These are phyloP conservation scores for Exophiala viscosa DNA, from an alignment of 2,329 filamentous ascomycete species.

Conservation along the genomic window DNA sequence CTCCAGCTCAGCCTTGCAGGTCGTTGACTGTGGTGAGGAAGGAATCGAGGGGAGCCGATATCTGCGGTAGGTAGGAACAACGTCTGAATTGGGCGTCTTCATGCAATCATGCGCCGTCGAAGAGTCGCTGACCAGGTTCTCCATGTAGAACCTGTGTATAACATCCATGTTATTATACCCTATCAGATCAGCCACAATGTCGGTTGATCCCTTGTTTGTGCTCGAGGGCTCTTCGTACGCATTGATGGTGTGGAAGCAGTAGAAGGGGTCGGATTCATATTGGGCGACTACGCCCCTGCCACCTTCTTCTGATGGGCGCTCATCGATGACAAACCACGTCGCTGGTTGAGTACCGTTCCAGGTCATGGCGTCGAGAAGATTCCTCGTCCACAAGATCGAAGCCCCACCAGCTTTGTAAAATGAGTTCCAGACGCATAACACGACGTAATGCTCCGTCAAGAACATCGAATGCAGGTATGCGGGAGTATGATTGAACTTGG, in stretches of 20 bases:
- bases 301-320: conserved; percentile 40
- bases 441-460: conserved; percentile 64
- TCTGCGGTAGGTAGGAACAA: conserved; percentile 32
- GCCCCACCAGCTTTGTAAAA: conserved; percentile 58
- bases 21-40: conserved; percentile 9
- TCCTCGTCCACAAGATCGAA: conserved; percentile 61
- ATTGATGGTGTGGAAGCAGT: conserved; percentile 78
- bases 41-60: conserved; percentile 39
- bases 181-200: conserved; percentile 64
- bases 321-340: conserved; percentile 72
- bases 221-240: conserved; percentile 61
- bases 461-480: conserved; percentile 85
- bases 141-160: conserved; percentile 65
- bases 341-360: conserved; percentile 58
- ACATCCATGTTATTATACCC: conserved; percentile 63
- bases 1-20: conserved; percentile 23
- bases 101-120: conserved; percentile 46
- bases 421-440: conserved; percentile 69
- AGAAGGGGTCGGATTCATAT: conserved; percentile 65
- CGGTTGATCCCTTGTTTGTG: conserved; percentile 39
- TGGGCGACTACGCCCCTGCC: conserved; percentile 63
- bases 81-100: conserved; percentile 35
- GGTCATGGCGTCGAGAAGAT: conserved; percentile 65
- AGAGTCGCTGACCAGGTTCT: conserved; percentile 59
- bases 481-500: conserved; percentile 56